phyloP scores from a whole-genome alignment of 805 yeast species.

The Metschnikowia continentalis region DNA sequence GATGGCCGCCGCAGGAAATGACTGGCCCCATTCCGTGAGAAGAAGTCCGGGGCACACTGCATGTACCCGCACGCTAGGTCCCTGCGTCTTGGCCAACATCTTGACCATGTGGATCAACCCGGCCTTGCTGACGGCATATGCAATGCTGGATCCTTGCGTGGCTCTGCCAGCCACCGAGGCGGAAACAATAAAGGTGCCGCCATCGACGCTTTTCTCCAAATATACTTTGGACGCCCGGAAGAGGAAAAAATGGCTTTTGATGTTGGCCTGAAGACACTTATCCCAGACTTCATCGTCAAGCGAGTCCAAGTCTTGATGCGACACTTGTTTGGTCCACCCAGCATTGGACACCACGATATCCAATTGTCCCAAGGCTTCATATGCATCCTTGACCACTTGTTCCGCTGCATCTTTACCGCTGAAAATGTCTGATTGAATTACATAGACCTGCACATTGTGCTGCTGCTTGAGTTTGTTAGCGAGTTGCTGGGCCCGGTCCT shows the following conservation, averaged over 20 bases:
- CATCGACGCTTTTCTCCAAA: slow-evolving; percentile 23
- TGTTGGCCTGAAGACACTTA: slow-evolving; percentile 24
- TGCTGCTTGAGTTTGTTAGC: slow-evolving; percentile 11
- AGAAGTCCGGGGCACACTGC: slow-evolving; percentile 21
- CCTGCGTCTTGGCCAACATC: slow-evolving; percentile 21
- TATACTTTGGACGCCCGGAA: slow-evolving; percentile 23
- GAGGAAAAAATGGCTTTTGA: slow-evolving; percentile 27
- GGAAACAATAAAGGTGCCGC: slow-evolving; percentile 23
- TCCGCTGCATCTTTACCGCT: slow-evolving; percentile 16
- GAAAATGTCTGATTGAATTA: slow-evolving; percentile 25
- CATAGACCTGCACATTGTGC: slow-evolving; percentile 16
- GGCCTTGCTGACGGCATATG: slow-evolving; percentile 31
- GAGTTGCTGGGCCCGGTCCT: slow-evolving; percentile 26
- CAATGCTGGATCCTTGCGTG: slow-evolving; percentile 26
- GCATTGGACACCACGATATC: slow-evolving; percentile 38
- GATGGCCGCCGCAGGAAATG: slow-evolving; percentile 18
- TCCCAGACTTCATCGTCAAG: slow-evolving; percentile 32
- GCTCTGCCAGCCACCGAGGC: slow-evolving; percentile 28
- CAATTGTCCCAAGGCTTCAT: slow-evolving; percentile 22
- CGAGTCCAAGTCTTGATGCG: slow-evolving; percentile 27
- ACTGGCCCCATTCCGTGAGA: slow-evolving; percentile 24
- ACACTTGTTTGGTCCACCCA: slow-evolving; percentile 34
- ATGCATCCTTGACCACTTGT: slow-evolving; percentile 22
- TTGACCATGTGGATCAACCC: slow-evolving; percentile 21
- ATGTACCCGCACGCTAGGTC: slow-evolving; percentile 15